Conservation (phyloP, 352 stramenopile species). For the Plasmopara muralis region DNA sequence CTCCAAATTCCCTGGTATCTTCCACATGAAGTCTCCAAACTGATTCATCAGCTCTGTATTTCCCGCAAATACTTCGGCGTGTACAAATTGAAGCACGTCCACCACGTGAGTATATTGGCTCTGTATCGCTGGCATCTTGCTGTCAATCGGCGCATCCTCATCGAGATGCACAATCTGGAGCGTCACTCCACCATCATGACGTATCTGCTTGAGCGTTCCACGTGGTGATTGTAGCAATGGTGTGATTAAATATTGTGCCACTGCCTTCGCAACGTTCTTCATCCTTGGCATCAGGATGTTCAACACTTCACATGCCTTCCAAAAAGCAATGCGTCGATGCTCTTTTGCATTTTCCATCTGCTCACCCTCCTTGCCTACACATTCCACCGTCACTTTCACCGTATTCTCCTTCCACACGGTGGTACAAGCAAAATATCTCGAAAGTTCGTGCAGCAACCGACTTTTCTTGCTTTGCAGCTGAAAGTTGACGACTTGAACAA, state of each 20-base stretch:
- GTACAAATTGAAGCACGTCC: constrained; percentile 44
- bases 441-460: constrained; percentile 38
- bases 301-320: constrained; percentile 48
- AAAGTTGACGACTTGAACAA: constrained; percentile 36
- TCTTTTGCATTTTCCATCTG: constrained; percentile 1
- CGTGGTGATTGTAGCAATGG: constrained; percentile 31
- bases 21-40: constrained; percentile 57
- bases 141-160: constrained; percentile 3
- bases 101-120: constrained; percentile 40
- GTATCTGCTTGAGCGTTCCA: constrained; percentile 19
- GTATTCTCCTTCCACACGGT: constrained; percentile 35
- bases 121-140: constrained; percentile 24
- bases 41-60: constrained; percentile 43
- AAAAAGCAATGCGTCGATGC: constrained; percentile 38
- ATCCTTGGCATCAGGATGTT: constrained; percentile 33
- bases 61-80: constrained; percentile 40
- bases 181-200: constrained; percentile 15
- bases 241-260: constrained; percentile 45
- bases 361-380: constrained; percentile 6
- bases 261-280: constrained; percentile 49
- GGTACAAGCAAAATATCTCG: constrained; percentile 36
- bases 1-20: constrained; percentile 64
- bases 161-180: constrained; percentile 21
- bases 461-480: constrained; percentile 54
- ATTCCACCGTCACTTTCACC: constrained; percentile 25